Conservation (phyloP, 768 basidiomycete species). For the Amanita molliuscula region DNA sequence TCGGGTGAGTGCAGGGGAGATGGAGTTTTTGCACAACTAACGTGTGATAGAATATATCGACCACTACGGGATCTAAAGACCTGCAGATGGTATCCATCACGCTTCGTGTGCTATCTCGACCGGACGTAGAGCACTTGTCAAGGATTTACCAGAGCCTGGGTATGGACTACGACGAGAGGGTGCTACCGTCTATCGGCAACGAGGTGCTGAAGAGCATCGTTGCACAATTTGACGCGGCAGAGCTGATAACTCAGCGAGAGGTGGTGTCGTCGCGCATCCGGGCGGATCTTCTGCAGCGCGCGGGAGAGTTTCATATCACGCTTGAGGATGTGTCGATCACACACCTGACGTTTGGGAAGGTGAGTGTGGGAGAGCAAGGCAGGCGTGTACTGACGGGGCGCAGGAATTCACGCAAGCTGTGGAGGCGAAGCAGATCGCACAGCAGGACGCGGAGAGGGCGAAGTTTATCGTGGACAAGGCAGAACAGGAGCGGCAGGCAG, state of each 20-base stretch:
- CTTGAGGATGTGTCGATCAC: conserved; percentile 98
- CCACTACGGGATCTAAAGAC: conserved; percentile 96
- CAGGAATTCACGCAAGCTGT: conserved; percentile 97
- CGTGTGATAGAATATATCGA: conserved; percentile 82
- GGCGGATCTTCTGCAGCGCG: conserved; percentile 84
- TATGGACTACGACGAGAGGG: conserved; percentile 95
- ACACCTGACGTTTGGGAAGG: conserved; percentile 82
- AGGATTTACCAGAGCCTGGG: conserved; percentile 95
- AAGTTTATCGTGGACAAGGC: conserved; percentile 99
- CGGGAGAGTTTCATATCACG: conserved; percentile 91
- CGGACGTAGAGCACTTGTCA: conserved; percentile 78
- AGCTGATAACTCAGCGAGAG: conserved; percentile 96
- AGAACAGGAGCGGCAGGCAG: conserved; percentile 98
- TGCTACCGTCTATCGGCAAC: conserved; percentile 94
- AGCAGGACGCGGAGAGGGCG: conserved; percentile 98
- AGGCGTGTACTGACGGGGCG: conserved; percentile 1
- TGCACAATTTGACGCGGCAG: conserved; percentile 95
- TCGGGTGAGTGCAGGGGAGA: conserved; percentile 40
- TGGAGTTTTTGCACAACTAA: conserved; percentile 1
- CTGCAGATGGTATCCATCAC: conserved; percentile 98
- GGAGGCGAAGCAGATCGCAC: conserved; percentile 98
- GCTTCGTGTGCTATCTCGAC: conserved; percentile 88
- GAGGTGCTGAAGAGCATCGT: conserved; percentile 98
- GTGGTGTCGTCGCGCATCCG: conserved; percentile 91
- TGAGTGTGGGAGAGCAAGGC: conserved; percentile 16